These are phyloP conservation scores for Moelleriella libera DNA, from an alignment of 2,329 filamentous ascomycete species.

Conservation along the genomic window DNA sequence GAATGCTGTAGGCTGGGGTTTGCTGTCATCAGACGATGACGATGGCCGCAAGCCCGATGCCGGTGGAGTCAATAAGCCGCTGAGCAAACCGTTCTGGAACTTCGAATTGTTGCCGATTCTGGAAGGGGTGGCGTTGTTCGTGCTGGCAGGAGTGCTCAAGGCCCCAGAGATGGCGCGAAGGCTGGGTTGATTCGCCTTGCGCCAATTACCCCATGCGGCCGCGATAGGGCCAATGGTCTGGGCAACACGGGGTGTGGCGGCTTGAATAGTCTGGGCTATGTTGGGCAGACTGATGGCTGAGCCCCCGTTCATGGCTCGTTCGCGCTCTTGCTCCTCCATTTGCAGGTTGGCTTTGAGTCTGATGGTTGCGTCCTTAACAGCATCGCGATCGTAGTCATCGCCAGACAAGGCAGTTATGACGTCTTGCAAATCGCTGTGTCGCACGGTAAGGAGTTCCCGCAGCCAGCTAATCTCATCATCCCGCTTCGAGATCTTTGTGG, in stretches of 20 bases:
- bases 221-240: slow-evolving; percentile 63
- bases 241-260: slow-evolving; percentile 68
- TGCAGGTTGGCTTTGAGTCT: slow-evolving; percentile 86
- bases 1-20: slow-evolving; percentile 45
- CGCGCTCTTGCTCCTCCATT: slow-evolving; percentile 95
- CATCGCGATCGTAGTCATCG: slow-evolving; percentile 61
- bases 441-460: slow-evolving; percentile 79
- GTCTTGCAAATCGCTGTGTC: slow-evolving; percentile 83
- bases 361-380: slow-evolving; percentile 81
- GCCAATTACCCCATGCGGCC: slow-evolving; percentile 97
- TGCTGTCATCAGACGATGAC: slow-evolving; percentile 24
- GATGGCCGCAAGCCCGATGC: slow-evolving; percentile 56
- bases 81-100: slow-evolving; percentile 48
- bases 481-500: slow-evolving; percentile 73
- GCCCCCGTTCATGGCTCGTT: slow-evolving; percentile 62
- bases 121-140: slow-evolving; percentile 41
- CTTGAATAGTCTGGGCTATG: slow-evolving; percentile 63
- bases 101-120: slow-evolving; percentile 38
- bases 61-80: slow-evolving; percentile 81
- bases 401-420: slow-evolving; percentile 69
- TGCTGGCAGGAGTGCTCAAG: slow-evolving; percentile 24
- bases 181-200: slow-evolving; percentile 47
- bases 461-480: slow-evolving; percentile 94
- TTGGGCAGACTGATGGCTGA: slow-evolving; percentile 57
- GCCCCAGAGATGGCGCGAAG: slow-evolving; percentile 33